Evolutionary conservation across 2,329 filamentous ascomycete genomes (phyloP).

Genomic region (Aspergillus bombycis): DNA sequence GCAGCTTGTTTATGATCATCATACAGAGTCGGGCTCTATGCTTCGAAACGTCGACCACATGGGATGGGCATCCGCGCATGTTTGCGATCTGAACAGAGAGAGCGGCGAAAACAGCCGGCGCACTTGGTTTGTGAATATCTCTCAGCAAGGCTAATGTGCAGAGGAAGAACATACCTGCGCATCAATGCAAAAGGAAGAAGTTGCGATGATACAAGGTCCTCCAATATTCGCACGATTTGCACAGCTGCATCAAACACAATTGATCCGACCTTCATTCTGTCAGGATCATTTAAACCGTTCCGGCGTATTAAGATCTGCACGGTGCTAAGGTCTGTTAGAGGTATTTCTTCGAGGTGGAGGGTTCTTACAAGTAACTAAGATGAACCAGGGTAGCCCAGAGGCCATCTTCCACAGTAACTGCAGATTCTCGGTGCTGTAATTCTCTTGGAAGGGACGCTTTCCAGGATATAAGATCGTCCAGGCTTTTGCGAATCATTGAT

Average conservation of each 20-base stretch:
- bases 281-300: slow-evolving; percentile 8
- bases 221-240: slow-evolving; percentile 13
- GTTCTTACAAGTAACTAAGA: not conserved
- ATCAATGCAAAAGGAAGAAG: not conserved
- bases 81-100: slow-evolving; percentile 10
- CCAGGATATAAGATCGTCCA: not conserved
- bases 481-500: not conserved
- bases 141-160: not conserved
- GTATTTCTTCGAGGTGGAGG: not conserved
- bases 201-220: slow-evolving; percentile 9
- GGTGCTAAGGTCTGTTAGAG: not conserved
- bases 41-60: slow-evolving; percentile 6
- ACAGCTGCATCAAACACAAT: slow-evolving; percentile 10
- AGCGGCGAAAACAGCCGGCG: not conserved
- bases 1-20: slow-evolving; percentile 7
- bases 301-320: not conserved
- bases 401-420: not conserved
- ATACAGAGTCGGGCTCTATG: slow-evolving; percentile 16
- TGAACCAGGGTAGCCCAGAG: not conserved
- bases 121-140: not conserved
- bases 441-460: not conserved
- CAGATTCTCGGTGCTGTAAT: not conserved
- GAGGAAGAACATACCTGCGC: not conserved
- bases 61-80: not conserved
- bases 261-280: slow-evolving; percentile 1